These are phyloP conservation scores for Chlamydomonas applanata DNA, from an alignment of 139 green algal genomes.

Conservation along the genomic window DNA sequence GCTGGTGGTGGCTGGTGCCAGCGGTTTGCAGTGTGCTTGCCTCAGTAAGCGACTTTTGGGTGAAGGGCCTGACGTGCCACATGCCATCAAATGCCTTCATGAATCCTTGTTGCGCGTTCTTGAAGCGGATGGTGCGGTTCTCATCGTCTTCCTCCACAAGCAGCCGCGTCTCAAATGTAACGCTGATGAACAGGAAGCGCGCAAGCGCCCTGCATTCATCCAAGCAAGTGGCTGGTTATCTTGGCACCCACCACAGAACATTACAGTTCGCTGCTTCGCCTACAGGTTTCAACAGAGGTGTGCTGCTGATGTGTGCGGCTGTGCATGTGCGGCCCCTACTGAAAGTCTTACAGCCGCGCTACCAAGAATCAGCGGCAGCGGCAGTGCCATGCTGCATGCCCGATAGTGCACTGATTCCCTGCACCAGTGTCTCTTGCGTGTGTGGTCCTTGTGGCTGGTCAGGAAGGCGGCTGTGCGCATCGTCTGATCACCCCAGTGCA, in stretches of 20 bases:
- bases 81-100: constrained; percentile 36
- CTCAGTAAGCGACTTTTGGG: not conserved
- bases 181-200: constrained; percentile 34
- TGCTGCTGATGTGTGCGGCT: not conserved
- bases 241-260: not conserved
- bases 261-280: not conserved
- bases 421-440: not conserved
- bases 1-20: not conserved
- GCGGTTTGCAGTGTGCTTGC: not conserved
- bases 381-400: not conserved
- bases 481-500: not conserved
- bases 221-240: no score
- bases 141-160: constrained; percentile 31
- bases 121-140: constrained; percentile 18
- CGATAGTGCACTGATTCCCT: not conserved
- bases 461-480: no score
- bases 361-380: not conserved
- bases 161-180: constrained; percentile 30
- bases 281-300: not conserved
- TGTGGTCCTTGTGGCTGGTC: no score
- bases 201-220: constrained; percentile 22
- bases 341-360: not conserved
- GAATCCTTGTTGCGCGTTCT: constrained; percentile 12
- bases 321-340: not conserved
- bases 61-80: constrained; percentile 5